Evolutionary conservation across 1,139 yeast species (phyloP).

Genomic region (Insectozyma bohioensis): DNA sequence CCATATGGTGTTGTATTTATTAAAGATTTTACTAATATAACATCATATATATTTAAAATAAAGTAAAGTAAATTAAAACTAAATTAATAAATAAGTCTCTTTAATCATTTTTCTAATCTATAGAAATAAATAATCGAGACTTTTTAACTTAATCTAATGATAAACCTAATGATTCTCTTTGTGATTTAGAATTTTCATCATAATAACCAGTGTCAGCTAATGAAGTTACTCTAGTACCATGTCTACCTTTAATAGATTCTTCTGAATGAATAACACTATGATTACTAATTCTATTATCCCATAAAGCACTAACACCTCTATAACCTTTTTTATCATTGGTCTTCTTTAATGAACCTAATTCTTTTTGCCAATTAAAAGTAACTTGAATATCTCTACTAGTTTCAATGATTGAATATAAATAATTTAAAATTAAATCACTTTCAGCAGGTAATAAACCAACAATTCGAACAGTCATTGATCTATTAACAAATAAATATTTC

Average conservation of each 20-base stretch:
- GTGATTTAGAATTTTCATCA: slow-evolving; percentile 52
- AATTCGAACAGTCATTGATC: slow-evolving; percentile 36
- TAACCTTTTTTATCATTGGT: slow-evolving; percentile 32
- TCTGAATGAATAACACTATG: slow-evolving; percentile 54
- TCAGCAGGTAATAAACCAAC: slow-evolving; percentile 38
- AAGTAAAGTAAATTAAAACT: no score
- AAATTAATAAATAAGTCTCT: no score
- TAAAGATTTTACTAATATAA: no score
- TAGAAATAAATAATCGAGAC: no score
- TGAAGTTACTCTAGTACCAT: slow-evolving; percentile 59
- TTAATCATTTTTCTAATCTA: no score
- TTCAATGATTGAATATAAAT: slow-evolving; percentile 33
- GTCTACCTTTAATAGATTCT: slow-evolving; percentile 50
- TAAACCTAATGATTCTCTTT: slow-evolving; percentile 53
- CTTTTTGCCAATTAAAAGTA: slow-evolving; percentile 48
- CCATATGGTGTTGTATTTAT: no score
- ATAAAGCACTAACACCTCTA: slow-evolving; percentile 53
- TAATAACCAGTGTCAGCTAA: slow-evolving; percentile 56
- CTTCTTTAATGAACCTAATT: slow-evolving; percentile 7
- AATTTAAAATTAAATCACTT: slow-evolving; percentile 31
- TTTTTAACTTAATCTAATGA: slow-evolving; percentile 23
- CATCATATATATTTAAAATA: no score
- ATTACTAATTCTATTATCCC: slow-evolving; percentile 58
- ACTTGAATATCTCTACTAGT: slow-evolving; percentile 47
- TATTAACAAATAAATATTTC: slow-evolving; percentile 39